phyloP scores from a whole-genome alignment of 441 rosid genomes.

The Croton setiger region DNA sequence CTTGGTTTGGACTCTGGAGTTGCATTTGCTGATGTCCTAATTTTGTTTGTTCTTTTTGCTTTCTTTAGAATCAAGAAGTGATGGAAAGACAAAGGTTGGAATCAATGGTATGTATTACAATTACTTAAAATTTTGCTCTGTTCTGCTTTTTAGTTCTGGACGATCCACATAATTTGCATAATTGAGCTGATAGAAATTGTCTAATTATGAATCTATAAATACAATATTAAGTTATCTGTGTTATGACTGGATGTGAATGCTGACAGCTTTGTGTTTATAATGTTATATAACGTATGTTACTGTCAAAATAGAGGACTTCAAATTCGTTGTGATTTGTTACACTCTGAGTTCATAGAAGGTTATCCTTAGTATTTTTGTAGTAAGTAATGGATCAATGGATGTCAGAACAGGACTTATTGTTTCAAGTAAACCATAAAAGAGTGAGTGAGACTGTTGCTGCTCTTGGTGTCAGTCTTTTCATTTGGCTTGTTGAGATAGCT shows the following conservation, averaged over 20 bases:
- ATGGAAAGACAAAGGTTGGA: conserved; percentile 73
- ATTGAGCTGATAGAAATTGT: too few species aligned
- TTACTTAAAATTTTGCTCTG: conserved; percentile 1
- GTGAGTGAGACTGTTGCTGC: neutral
- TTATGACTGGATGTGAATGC: neutral
- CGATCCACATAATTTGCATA: neutral
- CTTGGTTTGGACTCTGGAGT: neutral
- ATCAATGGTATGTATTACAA: conserved; percentile 64
- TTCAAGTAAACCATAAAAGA: neutral
- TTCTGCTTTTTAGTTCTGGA: conserved; percentile 3
- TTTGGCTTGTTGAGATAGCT: neutral
- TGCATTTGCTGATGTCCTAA: conserved; percentile 23
- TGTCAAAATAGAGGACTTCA: too few species aligned
- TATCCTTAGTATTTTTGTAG: too few species aligned
- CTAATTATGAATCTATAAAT: neutral
- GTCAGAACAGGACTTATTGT: neutral
- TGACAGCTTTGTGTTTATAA: neutral
- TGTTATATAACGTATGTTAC: neutral
- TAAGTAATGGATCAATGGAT: neutral
- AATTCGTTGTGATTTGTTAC: too few species aligned
- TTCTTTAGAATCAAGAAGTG: conserved; percentile 43
- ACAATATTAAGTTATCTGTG: neutral
- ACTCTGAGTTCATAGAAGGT: too few species aligned
- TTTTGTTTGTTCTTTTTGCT: conserved; percentile 19
- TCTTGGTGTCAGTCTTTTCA: neutral